These are phyloP conservation scores for Russula sp. DNA, from an alignment of 768 basidiomycete genomes.

Conservation along the genomic window DNA sequence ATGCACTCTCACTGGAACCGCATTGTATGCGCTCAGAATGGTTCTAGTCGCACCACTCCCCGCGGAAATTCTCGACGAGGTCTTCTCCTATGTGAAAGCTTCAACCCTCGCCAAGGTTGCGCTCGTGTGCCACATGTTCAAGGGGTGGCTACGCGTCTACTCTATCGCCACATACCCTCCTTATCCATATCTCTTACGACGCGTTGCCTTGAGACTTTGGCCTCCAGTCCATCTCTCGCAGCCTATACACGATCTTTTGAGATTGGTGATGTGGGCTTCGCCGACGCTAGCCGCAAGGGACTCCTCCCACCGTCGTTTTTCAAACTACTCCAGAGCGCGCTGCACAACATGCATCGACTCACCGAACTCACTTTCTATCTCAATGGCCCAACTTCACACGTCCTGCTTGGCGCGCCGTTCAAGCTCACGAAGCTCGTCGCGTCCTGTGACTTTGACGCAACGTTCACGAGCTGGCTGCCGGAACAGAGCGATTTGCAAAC, in stretches of 20 bases:
- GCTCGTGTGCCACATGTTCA: constrained; percentile 18
- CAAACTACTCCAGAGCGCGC: constrained; percentile 30
- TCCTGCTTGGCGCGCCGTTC: constrained; percentile 33
- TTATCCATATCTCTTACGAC: constrained; percentile 23
- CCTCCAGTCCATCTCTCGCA: constrained; percentile 23
- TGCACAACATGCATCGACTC: constrained; percentile 32
- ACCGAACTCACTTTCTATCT: constrained; percentile 34
- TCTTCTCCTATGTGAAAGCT: constrained; percentile 22
- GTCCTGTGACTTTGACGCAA: constrained; percentile 33
- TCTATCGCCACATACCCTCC: constrained; percentile 28
- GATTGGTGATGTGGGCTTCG: constrained; percentile 24
- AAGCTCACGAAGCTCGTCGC: constrained; percentile 33
- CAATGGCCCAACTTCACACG: constrained; percentile 30
- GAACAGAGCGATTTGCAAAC: constrained; percentile 30
- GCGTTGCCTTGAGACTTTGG: constrained; percentile 23
- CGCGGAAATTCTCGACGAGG: constrained; percentile 25
- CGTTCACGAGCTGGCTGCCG: constrained; percentile 31
- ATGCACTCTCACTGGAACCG: neutral
- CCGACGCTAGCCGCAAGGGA: constrained; percentile 16
- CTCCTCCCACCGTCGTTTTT: constrained; percentile 22
- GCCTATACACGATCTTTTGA: constrained; percentile 23
- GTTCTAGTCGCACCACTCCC: constrained; percentile 18
- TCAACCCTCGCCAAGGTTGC: constrained; percentile 21
- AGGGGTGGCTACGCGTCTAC: constrained; percentile 21
- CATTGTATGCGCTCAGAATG: neutral